Percentiles rank a stretch among this genome's conserved stretches.
Conservation (phyloP, 495 filamentous ascomycete species). For the Bacidia gigantensis region DNA sequence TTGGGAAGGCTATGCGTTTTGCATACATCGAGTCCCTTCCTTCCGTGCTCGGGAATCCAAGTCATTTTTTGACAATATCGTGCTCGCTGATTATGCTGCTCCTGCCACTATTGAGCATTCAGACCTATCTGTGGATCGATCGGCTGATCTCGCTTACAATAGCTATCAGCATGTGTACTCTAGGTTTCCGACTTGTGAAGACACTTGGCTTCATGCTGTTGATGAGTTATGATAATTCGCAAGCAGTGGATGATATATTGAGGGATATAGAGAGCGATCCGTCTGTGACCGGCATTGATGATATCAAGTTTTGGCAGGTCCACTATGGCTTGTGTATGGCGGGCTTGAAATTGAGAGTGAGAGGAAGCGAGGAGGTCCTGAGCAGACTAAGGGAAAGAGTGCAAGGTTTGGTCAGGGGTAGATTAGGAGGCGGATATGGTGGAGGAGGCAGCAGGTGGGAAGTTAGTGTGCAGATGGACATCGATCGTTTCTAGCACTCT, state of each 20-base stretch:
- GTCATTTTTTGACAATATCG: constrained; percentile 81
- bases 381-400: constrained; percentile 58
- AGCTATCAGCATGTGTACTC: constrained; percentile 69
- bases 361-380: constrained; percentile 51
- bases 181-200: constrained; percentile 70
- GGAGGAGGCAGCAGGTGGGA: constrained; percentile 78
- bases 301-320: constrained; percentile 95
- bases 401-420: constrained; percentile 64
- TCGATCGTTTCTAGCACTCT: constrained; percentile 14
- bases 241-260: constrained; percentile 60
- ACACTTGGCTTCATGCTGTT: constrained; percentile 84
- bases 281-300: constrained; percentile 60
- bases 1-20: constrained; percentile 70
- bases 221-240: constrained; percentile 61
- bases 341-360: constrained; percentile 67
- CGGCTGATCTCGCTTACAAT: constrained; percentile 65
- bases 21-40: constrained; percentile 72
- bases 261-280: constrained; percentile 72
- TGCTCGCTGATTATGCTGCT: constrained; percentile 70
- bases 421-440: constrained; percentile 79
- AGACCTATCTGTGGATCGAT: constrained; percentile 67
- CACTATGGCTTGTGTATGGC: constrained; percentile 96
- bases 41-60: constrained; percentile 73
- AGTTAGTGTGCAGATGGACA: constrained; percentile 42
- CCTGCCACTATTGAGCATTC: constrained; percentile 66